Evolutionary conservation across 306 rosid genomes (phyloP).

Genomic region (Rosa multiflora): DNA sequence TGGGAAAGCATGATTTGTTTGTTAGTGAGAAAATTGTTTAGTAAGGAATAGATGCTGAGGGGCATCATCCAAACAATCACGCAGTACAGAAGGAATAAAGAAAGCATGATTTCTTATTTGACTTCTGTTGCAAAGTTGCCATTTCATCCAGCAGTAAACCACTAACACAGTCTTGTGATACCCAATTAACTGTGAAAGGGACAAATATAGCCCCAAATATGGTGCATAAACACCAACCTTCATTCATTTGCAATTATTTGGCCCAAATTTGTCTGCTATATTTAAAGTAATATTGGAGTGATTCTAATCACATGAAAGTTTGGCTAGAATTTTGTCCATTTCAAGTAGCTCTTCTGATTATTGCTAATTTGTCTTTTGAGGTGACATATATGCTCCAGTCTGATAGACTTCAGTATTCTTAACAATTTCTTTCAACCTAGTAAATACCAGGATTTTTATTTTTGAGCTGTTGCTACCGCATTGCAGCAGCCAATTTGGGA

Average conservation of each 20-base stretch:
- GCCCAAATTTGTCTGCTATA: neutral
- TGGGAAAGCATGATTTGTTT: neutral
- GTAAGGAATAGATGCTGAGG: neutral
- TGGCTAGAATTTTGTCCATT: neutral
- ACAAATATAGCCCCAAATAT: neutral
- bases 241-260: neutral
- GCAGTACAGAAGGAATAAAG: neutral
- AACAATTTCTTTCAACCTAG: neutral
- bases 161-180: neutral
- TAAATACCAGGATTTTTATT: neutral
- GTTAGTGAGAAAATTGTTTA: neutral
- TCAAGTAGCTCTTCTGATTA: neutral
- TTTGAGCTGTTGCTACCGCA: neutral
- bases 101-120: neutral
- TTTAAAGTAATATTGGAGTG: neutral
- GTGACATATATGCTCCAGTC: neutral
- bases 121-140: neutral
- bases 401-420: neutral
- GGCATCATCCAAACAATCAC: neutral
- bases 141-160: neutral
- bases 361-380: neutral
- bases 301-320: neutral
- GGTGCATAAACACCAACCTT: neutral
- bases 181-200: neutral
- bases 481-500: neutral